Evolutionary conservation across 208 protist genomes (phyloP).

Genomic region (Entamoeba invadens): DNA sequence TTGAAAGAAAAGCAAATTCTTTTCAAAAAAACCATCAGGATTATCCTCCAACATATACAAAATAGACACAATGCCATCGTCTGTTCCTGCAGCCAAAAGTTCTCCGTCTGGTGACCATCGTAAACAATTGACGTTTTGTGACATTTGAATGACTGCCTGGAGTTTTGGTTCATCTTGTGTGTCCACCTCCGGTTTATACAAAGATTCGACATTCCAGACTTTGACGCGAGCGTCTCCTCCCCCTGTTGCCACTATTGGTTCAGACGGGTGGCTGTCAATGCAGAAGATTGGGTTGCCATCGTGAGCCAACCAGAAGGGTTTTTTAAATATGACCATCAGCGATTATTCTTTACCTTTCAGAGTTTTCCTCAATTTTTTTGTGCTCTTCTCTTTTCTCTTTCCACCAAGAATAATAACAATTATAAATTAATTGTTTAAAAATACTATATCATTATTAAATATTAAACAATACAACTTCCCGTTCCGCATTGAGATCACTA

Average conservation of each 20-base stretch:
- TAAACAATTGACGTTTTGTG: not conserved
- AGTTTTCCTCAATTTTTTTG: no score
- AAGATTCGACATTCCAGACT: not conserved
- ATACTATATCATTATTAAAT: no score
- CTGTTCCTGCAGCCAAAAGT: not conserved
- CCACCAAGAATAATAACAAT: no score
- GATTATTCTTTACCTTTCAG: not conserved
- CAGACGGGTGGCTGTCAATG: not conserved
- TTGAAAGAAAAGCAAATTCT: not conserved
- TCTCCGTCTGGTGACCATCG: not conserved
- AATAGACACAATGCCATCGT: not conserved
- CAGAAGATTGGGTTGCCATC: not conserved
- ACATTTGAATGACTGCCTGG: not conserved
- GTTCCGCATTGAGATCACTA: no score
- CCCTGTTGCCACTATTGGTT: not conserved
- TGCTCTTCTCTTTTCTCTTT: no score
- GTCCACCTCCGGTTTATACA: not conserved
- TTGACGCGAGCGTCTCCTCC: not conserved
- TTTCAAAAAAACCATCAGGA: not conserved
- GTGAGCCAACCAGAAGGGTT: not conserved
- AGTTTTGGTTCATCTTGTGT: not conserved
- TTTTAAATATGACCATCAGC: not conserved
- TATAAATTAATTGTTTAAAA: no score
- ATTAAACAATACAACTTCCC: no score
- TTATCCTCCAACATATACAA: not conserved